Base-by-base conservation (phyloP, 2,329 filamentous ascomycete genomes). In the Pezicula neosporulosa region DNA sequence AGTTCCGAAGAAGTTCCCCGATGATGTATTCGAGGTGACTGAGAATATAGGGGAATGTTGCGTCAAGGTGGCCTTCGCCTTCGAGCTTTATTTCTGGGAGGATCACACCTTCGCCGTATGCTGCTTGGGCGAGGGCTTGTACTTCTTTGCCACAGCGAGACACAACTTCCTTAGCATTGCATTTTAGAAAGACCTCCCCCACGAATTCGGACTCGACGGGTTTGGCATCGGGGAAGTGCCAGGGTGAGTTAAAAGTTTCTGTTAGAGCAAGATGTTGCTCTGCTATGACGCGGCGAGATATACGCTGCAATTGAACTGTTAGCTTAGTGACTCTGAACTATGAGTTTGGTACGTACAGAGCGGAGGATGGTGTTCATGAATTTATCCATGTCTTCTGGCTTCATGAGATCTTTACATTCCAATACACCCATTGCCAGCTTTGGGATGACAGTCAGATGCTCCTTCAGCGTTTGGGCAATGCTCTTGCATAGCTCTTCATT, bases 1-100 rank as follows among this genome's bases (percentile, higher is more conserved):
- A 95, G 71, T 99, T 99, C 36, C 94, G 86, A 21, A 99, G 77
- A 19, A 99, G 83, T 72, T 99, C 94, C 47, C 94, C 92, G 51
- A 99, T 82, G 61, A 99, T 97, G 71, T 99, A 99, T 71, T 99
- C 93, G 47, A 99, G 81, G 67, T 97, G 94, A 65, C 87, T 94
- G 47, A 96, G 81, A 57, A 99, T 97, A 65, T 97, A 99, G 1
- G 95, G 94, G 65, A 99, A 99, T 30, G 86, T 96, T 4, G 92
- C 92, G 28, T 89, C 84, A 2, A 94, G 77, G 66, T 99, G 91
- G 19, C 95, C 94, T 56, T 87, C 81, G 19, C 95, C 94, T 56
- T 87, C 81, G 51, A 99, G 78, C 44, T 80, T 82, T 69, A 99
- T 89, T 56, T 91, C 83, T 5, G 94, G 94, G 2, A 99, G 80